Evolutionary conservation across 257 asterid species (phyloP).

Genomic region (Nicotiana knightiana): DNA sequence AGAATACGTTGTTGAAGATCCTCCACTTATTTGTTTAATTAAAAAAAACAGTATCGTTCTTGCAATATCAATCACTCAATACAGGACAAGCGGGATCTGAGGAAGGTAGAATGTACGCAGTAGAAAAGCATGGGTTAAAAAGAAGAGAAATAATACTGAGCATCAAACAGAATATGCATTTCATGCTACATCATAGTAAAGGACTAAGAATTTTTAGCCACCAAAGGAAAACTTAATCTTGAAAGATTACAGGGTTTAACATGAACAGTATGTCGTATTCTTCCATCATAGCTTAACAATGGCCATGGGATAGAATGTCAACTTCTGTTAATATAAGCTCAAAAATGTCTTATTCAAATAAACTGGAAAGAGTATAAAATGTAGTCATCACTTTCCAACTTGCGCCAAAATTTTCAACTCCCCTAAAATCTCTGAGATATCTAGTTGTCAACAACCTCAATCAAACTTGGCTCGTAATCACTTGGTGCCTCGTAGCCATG

Average conservation of each 20-base stretch:
- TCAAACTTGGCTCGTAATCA: constrained; percentile 87
- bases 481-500: constrained; percentile 82
- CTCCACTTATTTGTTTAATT: too few species aligned
- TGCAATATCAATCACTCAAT: too few species aligned
- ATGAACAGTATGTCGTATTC: not conserved
- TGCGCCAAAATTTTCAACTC: constrained; percentile 5
- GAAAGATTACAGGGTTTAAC: not conserved
- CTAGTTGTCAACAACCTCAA: constrained; percentile 73
- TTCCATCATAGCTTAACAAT: not conserved
- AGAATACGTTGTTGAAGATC: too few species aligned
- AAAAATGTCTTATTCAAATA: constrained; percentile 3
- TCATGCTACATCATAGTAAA: too few species aligned
- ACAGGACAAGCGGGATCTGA: too few species aligned
- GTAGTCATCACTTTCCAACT: not conserved
- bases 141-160: too few species aligned
- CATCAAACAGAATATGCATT: too few species aligned
- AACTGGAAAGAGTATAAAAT: not conserved
- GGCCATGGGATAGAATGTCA: not conserved
- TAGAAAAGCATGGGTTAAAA: too few species aligned
- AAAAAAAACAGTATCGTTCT: too few species aligned
- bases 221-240: not conserved
- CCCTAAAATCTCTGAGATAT: not conserved
- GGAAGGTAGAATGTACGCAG: too few species aligned
- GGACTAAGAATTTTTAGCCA: not conserved
- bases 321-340: not conserved